Evolutionary conservation across 345 rosid species (phyloP).

Genomic region (Passiflora organensis): DNA sequence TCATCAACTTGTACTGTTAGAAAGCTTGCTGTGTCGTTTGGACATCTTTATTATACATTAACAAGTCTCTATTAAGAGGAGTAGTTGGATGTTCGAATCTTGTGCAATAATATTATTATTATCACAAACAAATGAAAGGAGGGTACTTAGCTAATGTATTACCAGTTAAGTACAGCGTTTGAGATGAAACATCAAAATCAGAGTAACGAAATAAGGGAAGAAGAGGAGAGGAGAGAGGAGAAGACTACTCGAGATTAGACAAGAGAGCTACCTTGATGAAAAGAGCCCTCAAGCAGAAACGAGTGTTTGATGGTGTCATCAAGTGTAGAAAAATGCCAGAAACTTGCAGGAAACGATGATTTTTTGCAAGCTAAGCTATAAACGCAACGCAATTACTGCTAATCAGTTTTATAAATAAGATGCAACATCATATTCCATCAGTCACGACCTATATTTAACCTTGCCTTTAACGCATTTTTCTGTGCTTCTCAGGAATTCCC

Average conservation of each 20-base stretch:
- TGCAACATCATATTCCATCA: constrained; percentile 38
- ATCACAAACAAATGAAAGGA: no score
- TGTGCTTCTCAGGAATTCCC: not conserved
- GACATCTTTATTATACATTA: no score
- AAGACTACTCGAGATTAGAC: constrained; percentile 10
- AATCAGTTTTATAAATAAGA: constrained; percentile 24
- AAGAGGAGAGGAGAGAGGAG: no score
- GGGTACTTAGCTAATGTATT: not conserved
- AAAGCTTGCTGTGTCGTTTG: no score
- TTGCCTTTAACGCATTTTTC: constrained; percentile 42
- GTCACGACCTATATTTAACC: constrained; percentile 13
- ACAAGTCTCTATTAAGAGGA: no score
- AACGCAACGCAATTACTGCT: constrained; percentile 8
- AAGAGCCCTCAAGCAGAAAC: constrained; percentile 27
- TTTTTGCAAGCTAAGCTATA: constrained; percentile 45
- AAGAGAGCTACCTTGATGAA: constrained; percentile 29
- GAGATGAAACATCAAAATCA: not conserved
- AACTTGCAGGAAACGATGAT: constrained; percentile 17
- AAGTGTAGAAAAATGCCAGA: no score
- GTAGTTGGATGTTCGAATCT: no score
- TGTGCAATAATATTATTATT: no score
- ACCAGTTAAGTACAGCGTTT: not conserved
- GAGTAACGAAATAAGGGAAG: not conserved
- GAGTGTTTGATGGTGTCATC: constrained; percentile 9
- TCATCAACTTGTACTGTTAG: no score